A percentile compares a stretch with the other conserved stretches of the same genome.
Evolutionary conservation across 2,329 filamentous ascomycete species (phyloP).

Genomic region (Hymenoscyphus fraxineus): DNA sequence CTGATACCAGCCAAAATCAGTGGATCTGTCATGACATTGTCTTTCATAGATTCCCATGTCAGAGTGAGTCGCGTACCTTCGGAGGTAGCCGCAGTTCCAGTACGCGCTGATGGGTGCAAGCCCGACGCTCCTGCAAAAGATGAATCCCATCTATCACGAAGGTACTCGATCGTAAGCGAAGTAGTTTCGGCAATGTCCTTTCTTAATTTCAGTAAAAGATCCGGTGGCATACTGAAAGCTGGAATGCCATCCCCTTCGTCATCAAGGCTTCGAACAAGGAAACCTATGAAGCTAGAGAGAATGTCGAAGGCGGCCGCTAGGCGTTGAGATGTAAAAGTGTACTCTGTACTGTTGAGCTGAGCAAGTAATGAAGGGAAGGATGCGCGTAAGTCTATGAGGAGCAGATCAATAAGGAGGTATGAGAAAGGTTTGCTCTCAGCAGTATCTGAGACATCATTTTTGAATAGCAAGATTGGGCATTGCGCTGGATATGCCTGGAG

Average conservation of each 20-base stretch:
- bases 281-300: conserved; percentile 56
- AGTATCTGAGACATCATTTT: conserved; percentile 33
- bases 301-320: conserved; percentile 60
- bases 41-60: conserved; percentile 54
- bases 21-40: conserved; percentile 49
- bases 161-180: conserved; percentile 59
- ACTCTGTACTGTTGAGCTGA: conserved; percentile 53
- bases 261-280: conserved; percentile 53
- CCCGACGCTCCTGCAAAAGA: conserved; percentile 59
- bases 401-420: conserved; percentile 60
- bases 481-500: conserved; percentile 51
- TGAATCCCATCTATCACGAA: conserved; percentile 68
- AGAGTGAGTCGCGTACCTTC: conserved; percentile 46
- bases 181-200: conserved; percentile 60
- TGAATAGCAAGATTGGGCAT: conserved; percentile 51
- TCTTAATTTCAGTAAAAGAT: conserved; percentile 58
- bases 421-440: conserved; percentile 50
- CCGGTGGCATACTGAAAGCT: conserved; percentile 49
- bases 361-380: conserved; percentile 58
- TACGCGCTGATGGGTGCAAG: conserved; percentile 54
- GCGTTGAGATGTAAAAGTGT: conserved; percentile 47
- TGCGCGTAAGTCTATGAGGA: conserved; percentile 63
- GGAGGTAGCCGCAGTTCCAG: conserved; percentile 41
- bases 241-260: conserved; percentile 34
- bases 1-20: conserved; percentile 57